Base-by-base conservation (phyloP, 2,329 filamentous ascomycete species). In the Rhynchosporium agropyri region DNA sequence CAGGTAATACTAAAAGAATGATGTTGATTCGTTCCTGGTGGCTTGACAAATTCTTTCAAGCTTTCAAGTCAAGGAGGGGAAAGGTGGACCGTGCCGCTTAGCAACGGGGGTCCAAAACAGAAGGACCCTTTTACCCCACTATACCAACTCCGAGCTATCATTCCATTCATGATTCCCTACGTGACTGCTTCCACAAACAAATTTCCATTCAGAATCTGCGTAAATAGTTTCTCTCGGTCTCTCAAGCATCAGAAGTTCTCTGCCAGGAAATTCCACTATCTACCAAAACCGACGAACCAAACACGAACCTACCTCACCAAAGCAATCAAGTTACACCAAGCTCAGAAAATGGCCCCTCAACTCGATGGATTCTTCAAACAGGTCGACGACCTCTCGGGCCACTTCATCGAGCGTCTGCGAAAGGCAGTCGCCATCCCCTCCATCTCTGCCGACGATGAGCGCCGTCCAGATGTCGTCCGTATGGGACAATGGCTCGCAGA, bases 371-470 rank as follows among this genome's bases (percentile, higher is more conserved):
- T 90, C 83, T 98, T 97, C 83, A 88, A 91, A 79, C 88, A 97
- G 84, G 92, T 97, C 72, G 92, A 97, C 78, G 80, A 79, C 75
- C 83, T 93, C 73, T 84, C 92, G 57, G 85, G 88, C 69, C 82
- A 86, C 75, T 97, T 97, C 80, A 96, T 97, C 77, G 89, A 96
- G 72, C 89, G 94, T 71, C 86, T 99, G 65, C 85, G 91, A 74
- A 87, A 93, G 78, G 95, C 95, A 60, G 95, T 99, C 64, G 94
- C 93, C 58, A 99, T 99, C 73, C 95, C 95, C 26, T 99, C 95
- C 67, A 84, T 99, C 76, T 98, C 94, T 40, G 91, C 94, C 54
- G 93, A 97, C 67, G 92, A 95, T 74, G 89, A 89, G 70, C 89
- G 91, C 74, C 88, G 95, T 64, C 88, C 88, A 61, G 93, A 99